phyloP scores from a whole-genome alignment of 306 rosid species.

The Rosa chinensis region DNA sequence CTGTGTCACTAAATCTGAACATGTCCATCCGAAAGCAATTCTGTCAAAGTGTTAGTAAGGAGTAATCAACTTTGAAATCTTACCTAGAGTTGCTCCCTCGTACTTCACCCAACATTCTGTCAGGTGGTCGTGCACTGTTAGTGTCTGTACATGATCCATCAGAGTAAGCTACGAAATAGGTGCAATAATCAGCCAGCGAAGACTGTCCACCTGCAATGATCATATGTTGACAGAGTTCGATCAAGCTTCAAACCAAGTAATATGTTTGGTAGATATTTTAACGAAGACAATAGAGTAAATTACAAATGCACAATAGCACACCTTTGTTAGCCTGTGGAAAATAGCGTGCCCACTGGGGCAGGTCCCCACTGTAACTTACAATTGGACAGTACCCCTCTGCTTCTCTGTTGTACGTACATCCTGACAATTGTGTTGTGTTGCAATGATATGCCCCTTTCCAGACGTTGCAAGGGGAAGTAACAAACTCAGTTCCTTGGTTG shows the following conservation, averaged over 20 bases:
- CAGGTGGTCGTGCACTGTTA: slow-evolving; percentile 91
- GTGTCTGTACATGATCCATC: slow-evolving; percentile 97
- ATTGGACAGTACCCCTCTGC: slow-evolving; percentile 99
- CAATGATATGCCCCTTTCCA: slow-evolving; percentile 99
- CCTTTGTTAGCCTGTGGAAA: slow-evolving; percentile 94
- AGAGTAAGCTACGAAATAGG: slow-evolving; percentile 94
- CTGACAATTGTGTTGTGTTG: slow-evolving; percentile 87
- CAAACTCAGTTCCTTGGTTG: slow-evolving; percentile 90
- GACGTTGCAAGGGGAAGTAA: slow-evolving; percentile 79
- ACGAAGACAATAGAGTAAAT: background rate
- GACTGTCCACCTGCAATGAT: slow-evolving; percentile 91
- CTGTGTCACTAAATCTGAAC: slow-evolving; percentile 7
- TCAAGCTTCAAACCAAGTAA: slow-evolving; percentile 7
- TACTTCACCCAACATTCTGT: slow-evolving; percentile 97
- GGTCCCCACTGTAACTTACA: slow-evolving; percentile 81
- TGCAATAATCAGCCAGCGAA: slow-evolving; percentile 96
- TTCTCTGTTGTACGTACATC: slow-evolving; percentile 97
- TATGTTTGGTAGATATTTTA: background rate
- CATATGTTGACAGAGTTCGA: slow-evolving; percentile 22
- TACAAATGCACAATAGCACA: slow-evolving; percentile 21
- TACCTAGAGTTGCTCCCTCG: slow-evolving; percentile 93
- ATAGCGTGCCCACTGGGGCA: slow-evolving; percentile 95
- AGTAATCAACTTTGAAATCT: slow-evolving; percentile 16
- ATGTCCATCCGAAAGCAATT: background rate
- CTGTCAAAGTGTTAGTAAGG: background rate